Evolutionary conservation across 2,329 filamentous ascomycete genomes (phyloP).

Genomic region (Nemania diffusa): DNA sequence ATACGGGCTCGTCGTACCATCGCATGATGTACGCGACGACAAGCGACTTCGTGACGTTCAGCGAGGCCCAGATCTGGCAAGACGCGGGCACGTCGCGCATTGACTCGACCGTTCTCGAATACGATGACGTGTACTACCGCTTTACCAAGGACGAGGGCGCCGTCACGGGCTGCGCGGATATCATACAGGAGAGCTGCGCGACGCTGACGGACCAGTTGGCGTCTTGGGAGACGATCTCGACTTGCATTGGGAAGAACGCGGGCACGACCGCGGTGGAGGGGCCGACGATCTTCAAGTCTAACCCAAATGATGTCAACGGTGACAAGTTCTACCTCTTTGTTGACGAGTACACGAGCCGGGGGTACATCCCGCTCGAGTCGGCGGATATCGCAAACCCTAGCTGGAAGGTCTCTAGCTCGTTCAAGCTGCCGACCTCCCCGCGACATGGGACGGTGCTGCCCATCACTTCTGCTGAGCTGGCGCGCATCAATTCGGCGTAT

Average conservation of each 20-base stretch:
- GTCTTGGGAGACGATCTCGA: conserved; percentile 57
- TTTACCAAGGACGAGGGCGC: conserved; percentile 67
- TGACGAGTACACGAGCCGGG: conserved; percentile 62
- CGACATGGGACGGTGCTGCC: conserved; percentile 65
- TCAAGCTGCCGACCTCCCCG: conserved; percentile 59
- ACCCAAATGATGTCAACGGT: conserved; percentile 60
- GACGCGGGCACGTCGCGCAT: conserved; percentile 63
- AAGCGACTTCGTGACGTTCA: conserved; percentile 62
- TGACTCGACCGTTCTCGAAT: conserved; percentile 62
- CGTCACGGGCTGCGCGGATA: conserved; percentile 62
- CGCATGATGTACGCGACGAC: conserved; percentile 65
- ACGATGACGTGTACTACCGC: conserved; percentile 57
- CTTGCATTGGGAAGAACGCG: conserved; percentile 62
- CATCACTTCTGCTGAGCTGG: conserved; percentile 59
- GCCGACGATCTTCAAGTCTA: conserved; percentile 63
- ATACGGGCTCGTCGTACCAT: conserved; percentile 58
- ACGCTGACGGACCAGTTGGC: conserved; percentile 54
- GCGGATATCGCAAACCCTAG: conserved; percentile 58
- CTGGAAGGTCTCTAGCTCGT: conserved; percentile 59
- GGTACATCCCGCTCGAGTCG: conserved; percentile 65
- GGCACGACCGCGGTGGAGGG: conserved; percentile 62
- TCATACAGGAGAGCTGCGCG: conserved; percentile 62
- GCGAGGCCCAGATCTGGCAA: conserved; percentile 60
- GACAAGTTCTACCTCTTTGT: conserved; percentile 67
- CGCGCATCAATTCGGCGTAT: conserved; percentile 44